phyloP scores from a whole-genome alignment of 2,329 filamentous ascomycete genomes.

The Coniochaeta pulveracea region DNA sequence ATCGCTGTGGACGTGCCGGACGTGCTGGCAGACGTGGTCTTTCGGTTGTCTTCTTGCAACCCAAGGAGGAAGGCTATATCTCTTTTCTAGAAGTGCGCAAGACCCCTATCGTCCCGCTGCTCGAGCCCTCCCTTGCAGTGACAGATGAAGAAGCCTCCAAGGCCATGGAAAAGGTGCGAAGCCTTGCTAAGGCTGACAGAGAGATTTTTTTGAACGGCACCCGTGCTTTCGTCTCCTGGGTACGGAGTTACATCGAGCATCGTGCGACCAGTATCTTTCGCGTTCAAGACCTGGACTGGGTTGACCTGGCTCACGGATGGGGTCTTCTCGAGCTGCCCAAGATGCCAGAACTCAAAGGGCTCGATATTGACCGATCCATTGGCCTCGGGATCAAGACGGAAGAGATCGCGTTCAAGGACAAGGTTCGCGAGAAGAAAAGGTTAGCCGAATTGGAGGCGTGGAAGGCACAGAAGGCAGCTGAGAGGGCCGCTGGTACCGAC shows the following conservation, averaged over 20 bases:
- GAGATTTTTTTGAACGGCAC: slow-evolving; percentile 79
- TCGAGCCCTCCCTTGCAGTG: slow-evolving; percentile 42
- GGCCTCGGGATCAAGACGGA: slow-evolving; percentile 57
- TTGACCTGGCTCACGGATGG: slow-evolving; percentile 70
- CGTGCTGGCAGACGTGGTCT: slow-evolving; percentile 79
- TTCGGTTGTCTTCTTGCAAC: slow-evolving; percentile 75
- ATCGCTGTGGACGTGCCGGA: slow-evolving; percentile 81
- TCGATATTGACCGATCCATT: slow-evolving; percentile 52
- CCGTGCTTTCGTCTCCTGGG: slow-evolving; percentile 86
- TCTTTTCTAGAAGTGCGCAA: slow-evolving; percentile 78
- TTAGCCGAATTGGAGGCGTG: slow-evolving; percentile 40
- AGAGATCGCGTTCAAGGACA: slow-evolving; percentile 60
- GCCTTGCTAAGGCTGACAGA: slow-evolving; percentile 40
- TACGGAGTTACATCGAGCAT: slow-evolving; percentile 84
- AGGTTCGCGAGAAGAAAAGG: slow-evolving; percentile 55
- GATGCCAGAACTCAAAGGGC: slow-evolving; percentile 76
- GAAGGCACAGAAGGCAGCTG: slow-evolving; percentile 26
- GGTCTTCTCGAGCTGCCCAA: slow-evolving; percentile 76
- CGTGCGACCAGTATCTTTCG: slow-evolving; percentile 87
- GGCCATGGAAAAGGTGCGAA: slow-evolving; percentile 15
- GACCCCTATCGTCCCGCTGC: slow-evolving; percentile 63
- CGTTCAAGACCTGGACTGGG: slow-evolving; percentile 72
- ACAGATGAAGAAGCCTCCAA: slow-evolving; percentile 48
- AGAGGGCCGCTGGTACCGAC: slow-evolving; percentile 22
- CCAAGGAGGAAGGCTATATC: slow-evolving; percentile 81